These are phyloP conservation scores for Axilococcus clingmanii DNA, from an alignment of 139 green algal genomes.

Conservation along the genomic window DNA sequence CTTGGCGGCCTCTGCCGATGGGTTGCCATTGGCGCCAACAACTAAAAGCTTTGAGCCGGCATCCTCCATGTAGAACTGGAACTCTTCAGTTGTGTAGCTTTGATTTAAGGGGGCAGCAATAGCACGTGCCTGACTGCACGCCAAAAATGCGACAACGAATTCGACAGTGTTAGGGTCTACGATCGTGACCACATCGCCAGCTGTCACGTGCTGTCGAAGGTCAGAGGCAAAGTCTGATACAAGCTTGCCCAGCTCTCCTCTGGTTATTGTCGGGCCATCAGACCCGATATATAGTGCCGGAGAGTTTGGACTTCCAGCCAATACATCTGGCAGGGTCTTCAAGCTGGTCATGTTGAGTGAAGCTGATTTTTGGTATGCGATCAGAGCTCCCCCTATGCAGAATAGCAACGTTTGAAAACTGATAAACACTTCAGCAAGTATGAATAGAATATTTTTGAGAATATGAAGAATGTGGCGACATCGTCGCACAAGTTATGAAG, in stretches of 20 bases:
- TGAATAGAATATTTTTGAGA: no score
- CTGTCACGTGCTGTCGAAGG: slow-evolving; percentile 26
- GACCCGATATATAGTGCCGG: slow-evolving; percentile 18
- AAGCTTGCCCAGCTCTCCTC: slow-evolving; percentile 13
- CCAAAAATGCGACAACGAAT: slow-evolving; percentile 60
- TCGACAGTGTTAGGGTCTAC: slow-evolving; percentile 61
- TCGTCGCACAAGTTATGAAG: no score
- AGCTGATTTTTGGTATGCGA: no score
- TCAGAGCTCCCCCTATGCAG: no score
- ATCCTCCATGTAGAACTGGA: slow-evolving; percentile 64
- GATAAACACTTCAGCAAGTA: no score
- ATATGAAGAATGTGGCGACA: no score
- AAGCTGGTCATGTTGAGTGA: not conserved
- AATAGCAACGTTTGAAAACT: no score
- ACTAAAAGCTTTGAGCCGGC: slow-evolving; percentile 50
- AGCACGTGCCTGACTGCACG: slow-evolving; percentile 35
- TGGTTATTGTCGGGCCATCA: slow-evolving; percentile 14
- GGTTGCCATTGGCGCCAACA: slow-evolving; percentile 34
- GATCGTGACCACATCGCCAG: slow-evolving; percentile 47
- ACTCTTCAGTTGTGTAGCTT: slow-evolving; percentile 56
- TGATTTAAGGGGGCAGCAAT: slow-evolving; percentile 62
- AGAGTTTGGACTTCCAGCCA: slow-evolving; percentile 1
- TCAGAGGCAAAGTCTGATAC: slow-evolving; percentile 15
- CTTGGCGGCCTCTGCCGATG: slow-evolving; percentile 28
- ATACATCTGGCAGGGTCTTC: slow-evolving; percentile 5